Percentiles rank a stretch among this genome's conserved stretches.
Conservation (phyloP, 495 filamentous ascomycete species). For the Penicillium waksmanii region DNA sequence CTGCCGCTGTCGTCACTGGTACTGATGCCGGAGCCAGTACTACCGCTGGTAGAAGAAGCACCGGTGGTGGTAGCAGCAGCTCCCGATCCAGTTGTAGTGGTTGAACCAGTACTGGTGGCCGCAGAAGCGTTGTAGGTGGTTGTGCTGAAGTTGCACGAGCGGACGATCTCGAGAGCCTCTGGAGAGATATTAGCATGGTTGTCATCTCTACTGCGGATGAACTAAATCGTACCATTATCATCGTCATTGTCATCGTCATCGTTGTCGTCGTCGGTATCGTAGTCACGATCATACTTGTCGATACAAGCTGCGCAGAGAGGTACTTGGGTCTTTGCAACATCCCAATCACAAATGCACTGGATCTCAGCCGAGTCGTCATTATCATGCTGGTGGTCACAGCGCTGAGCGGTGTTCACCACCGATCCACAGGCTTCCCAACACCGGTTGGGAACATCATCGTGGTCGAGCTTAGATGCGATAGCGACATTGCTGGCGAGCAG, state of each 20-base stretch:
- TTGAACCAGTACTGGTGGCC: constrained; percentile 19
- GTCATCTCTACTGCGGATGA: neutral
- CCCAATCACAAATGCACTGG: constrained; percentile 39
- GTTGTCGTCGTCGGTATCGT: constrained; percentile 16
- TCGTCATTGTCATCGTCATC: constrained; percentile 30
- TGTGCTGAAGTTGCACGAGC: constrained; percentile 34
- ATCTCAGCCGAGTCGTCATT: constrained; percentile 35
- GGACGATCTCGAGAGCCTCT: constrained; percentile 43
- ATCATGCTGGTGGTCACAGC: constrained; percentile 33
- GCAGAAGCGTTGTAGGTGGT: constrained; percentile 35
- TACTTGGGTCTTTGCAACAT: constrained; percentile 27
- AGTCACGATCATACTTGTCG: constrained; percentile 27
- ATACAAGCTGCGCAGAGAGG: constrained; percentile 46
- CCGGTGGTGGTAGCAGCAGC: neutral
- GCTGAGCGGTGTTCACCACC: constrained; percentile 30
- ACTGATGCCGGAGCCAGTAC: neutral
- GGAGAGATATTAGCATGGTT: neutral
- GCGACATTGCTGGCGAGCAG: constrained; percentile 32
- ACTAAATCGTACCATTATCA: constrained; percentile 20
- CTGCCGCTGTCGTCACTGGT: neutral
- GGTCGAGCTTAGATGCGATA: constrained; percentile 34
- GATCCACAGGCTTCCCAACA: constrained; percentile 37
- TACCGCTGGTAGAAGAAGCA: neutral
- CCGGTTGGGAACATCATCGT: constrained; percentile 36
- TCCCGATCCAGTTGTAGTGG: constrained; percentile 17